Percentiles rank a stretch among this genome's conserved stretches.
These are phyloP conservation scores for Falciphora oryzae DNA, from an alignment of 2,329 filamentous ascomycete species.

Conservation along the genomic window DNA sequence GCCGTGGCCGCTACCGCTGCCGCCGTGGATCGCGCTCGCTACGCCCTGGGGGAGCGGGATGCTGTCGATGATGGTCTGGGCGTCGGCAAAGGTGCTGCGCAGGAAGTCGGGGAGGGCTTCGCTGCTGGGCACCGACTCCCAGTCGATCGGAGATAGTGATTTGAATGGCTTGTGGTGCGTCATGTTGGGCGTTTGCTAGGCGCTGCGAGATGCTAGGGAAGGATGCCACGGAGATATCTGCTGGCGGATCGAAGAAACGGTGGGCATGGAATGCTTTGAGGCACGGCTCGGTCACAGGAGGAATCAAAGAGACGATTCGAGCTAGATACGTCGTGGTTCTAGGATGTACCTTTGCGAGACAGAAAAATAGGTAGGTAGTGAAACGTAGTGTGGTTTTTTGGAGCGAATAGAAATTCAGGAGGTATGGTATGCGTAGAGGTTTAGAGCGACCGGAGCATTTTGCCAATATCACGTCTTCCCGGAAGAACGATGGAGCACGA, in stretches of 20 bases:
- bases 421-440: background rate
- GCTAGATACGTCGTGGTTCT: background rate
- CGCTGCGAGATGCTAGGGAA: background rate
- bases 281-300: too few species aligned
- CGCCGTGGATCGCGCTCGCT: background rate
- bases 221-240: background rate
- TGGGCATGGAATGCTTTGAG: too few species aligned
- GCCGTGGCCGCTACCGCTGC: background rate
- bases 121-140: conserved; percentile 28
- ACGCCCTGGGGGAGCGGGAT: conserved; percentile 12
- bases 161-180: conserved; percentile 38
- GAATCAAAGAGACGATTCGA: too few species aligned
- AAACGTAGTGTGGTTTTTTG: background rate
- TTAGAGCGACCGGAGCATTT: too few species aligned
- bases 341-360: background rate
- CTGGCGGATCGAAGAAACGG: background rate
- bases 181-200: background rate
- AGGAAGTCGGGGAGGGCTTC: conserved; percentile 12
- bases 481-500: background rate
- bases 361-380: background rate
- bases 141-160: conserved; percentile 45
- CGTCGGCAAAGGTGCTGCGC: conserved; percentile 14
- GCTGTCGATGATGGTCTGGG: conserved; percentile 16
- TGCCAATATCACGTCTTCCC: background rate
- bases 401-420: background rate